Conservation (phyloP, 2,329 filamentous ascomycete species). For the Paecilomyces formosus region DNA sequence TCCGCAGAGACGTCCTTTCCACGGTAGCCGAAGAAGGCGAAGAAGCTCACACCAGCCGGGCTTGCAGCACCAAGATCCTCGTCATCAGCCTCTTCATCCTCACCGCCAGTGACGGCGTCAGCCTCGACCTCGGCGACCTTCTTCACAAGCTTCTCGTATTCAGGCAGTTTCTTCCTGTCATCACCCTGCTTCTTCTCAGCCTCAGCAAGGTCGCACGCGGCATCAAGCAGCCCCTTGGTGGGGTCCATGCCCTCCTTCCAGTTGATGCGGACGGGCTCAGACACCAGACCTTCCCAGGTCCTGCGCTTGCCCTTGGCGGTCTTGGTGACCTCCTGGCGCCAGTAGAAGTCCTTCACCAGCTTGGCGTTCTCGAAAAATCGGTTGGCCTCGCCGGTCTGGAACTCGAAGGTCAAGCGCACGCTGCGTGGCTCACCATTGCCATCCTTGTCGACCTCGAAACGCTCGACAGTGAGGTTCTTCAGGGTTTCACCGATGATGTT, state of each 20-base stretch:
- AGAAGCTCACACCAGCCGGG: constrained; percentile 69
- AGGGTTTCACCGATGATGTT: constrained; percentile 61
- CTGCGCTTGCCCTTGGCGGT: constrained; percentile 36
- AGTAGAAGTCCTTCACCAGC: constrained; percentile 89
- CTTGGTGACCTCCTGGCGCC: constrained; percentile 53
- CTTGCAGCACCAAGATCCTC: constrained; percentile 38
- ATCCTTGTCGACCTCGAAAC: constrained; percentile 62
- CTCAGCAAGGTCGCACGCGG: constrained; percentile 62
- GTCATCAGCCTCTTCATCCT: constrained; percentile 30
- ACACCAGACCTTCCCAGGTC: constrained; percentile 70
- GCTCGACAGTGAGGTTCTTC: constrained; percentile 61
- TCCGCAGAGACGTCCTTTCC: constrained; percentile 63
- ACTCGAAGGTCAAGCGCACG: constrained; percentile 69
- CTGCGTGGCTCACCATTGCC: constrained; percentile 70
- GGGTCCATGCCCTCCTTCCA: constrained; percentile 85
- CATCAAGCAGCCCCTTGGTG: constrained; percentile 70
- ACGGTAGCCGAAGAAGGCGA: constrained; percentile 78
- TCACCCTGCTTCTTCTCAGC: constrained; percentile 52
- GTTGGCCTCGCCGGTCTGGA: constrained; percentile 56
- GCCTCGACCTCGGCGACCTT: constrained; percentile 38
- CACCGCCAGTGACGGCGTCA: constrained; percentile 20
- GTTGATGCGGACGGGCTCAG: constrained; percentile 77
- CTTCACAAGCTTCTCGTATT: constrained; percentile 47
- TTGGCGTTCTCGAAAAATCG: constrained; percentile 70
- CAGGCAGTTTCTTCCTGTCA: constrained; percentile 45